Base-by-base conservation (phyloP, 2,329 filamentous ascomycete genomes). In the Microdochium paspali region DNA sequence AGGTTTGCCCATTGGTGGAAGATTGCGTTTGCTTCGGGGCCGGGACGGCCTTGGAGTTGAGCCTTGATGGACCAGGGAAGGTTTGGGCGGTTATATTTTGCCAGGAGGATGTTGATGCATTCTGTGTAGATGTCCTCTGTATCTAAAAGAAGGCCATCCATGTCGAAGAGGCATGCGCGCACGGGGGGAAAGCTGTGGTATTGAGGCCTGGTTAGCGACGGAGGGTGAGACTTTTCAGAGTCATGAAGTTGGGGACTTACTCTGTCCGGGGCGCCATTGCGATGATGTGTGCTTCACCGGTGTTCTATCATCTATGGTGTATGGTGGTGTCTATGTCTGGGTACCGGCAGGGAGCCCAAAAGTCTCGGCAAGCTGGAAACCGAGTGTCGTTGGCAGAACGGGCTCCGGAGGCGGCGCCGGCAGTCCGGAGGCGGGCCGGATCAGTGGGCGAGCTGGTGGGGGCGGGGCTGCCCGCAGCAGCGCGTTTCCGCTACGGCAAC, bases 11-110 rank as follows among this genome's bases (percentile, higher is more conserved):
- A 97, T 45, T 84, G 73, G 60, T 84, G 77, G 62, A 81, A 79
- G 57, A 82, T 69, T 54, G 66, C 65, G 62, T 70, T 77, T 50
- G 77, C 73, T 7, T 66, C 66, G 20, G 73, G 70, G 13, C 73
- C 75, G 2, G 78, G 77, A 2, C 77, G 76, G 49, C 78, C 78
- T 58, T 81, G 77, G 10, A 97, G 72, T 66, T 89, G 85, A 10
- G 93, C 90, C 73, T 97, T 97, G 69, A 98, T 82, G 51, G 80
- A 82, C 93, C 93, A 97, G 1, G 93, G 91, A n/a, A 97, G 73
- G 13, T 71, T 64, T 1, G 87, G 85, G 45, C 80, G 81, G 58
- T 76, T 78, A 66, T 93, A 88, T 61, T 85, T 82, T 48, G 76
- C 73, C 32, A 98, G 82, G 31, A 97, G 78, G 23, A 80, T 73